Evolutionary conservation across 2,329 filamentous ascomycete species (phyloP), one percentile per base, ranked within the genome.

Genomic region (Coniochaeta sp.): DNA sequence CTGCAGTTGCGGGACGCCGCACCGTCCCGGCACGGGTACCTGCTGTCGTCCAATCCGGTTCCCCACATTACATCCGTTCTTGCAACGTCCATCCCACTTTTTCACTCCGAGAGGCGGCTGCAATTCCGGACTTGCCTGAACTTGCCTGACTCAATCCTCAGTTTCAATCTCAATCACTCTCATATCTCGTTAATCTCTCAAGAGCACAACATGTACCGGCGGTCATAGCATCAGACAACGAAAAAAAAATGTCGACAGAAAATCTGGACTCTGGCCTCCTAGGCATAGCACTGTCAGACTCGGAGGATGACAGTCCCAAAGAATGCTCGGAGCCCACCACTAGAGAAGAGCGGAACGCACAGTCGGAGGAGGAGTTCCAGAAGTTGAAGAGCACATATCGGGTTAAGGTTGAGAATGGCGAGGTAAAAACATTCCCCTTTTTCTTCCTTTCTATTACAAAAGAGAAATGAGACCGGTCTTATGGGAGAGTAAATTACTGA

Each of bases 401-500:
- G 17, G 73, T 73, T 24, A 83, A 81, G 64, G 66, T 83, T 40
- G 81, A 85, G 66, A 81, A 84, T 62, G 82, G 82, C 61, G 72
- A 84, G 64, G 82, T 83, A 11, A n/a, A n/a, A n/a, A n/a, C n/a
- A n/a, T n/a, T n/a, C n/a, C n/a, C n/a, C n/a, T n/a, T n/a, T n/a
- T n/a, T n/a, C n/a, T n/a, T n/a, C n/a, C n/a, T n/a, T n/a, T n/a
- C n/a, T n/a, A n/a, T n/a, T n/a, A n/a, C n/a, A n/a, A n/a, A n/a
- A n/a, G n/a, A n/a, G n/a, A n/a, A n/a, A n/a, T n/a, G n/a, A n/a
- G n/a, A n/a, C n/a, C n/a, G n/a, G n/a, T n/a, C n/a, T 14, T n/a
- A 16, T 40, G 36, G 36, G 12, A 33, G 31, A 14, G 8, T 9
- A 36, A 40, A 33, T 26, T 19, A 34, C 54, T 57, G 31, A 38